Evolutionary conservation across 306 rosid genomes (phyloP), one percentile per base, ranked within the genome.

Genomic region (Pachyrhizus erosus): DNA sequence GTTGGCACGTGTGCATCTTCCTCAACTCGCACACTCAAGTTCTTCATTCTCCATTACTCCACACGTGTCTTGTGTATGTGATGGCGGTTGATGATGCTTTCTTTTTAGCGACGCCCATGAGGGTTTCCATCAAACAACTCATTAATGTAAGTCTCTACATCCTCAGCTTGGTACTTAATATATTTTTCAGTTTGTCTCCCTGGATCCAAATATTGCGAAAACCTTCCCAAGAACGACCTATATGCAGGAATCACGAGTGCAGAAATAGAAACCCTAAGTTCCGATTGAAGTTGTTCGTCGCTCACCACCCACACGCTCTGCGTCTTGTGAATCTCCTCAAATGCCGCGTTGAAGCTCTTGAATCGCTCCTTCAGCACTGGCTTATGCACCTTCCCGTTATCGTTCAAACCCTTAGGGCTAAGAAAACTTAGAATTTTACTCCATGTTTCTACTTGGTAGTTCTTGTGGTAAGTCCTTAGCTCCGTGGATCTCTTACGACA

Each of bases 241-340:
- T 92, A 94, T 0, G 98, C 98, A 17, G 97, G 97, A 61, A 92
- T 92, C 71, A 94, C 91, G 6, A 94, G 90, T 0, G 92, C 89
- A 3, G 97, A 87, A 9, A 94, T 85, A 0, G 98, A 94, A 67
- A 91, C 92, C 84, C 97, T 80, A 1, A 94, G 91, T 88, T 94
- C 98, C 46, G 98, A 92, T 27, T 90, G 92, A 78, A 94, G 97
- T 61, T 94, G 98, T 31, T 94, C 97, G 54, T 92, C 98, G 13
- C 90, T 77, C 68, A 94, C 94, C 9, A 94, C 96, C 98, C 98
- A 94, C 11, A 89, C 58, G 88, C 92, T 88, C 75, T 94, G 98
- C 9, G 94, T 84, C 80, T 86, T 94, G 83, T 92, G 97, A 67
- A 92, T 89, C 79, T 92, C 97, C 0, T 92, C 98, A 17, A 94